These are phyloP conservation scores for Aspergillus novoparasiticus DNA, from an alignment of 2,329 filamentous ascomycete species.

Conservation along the genomic window DNA sequence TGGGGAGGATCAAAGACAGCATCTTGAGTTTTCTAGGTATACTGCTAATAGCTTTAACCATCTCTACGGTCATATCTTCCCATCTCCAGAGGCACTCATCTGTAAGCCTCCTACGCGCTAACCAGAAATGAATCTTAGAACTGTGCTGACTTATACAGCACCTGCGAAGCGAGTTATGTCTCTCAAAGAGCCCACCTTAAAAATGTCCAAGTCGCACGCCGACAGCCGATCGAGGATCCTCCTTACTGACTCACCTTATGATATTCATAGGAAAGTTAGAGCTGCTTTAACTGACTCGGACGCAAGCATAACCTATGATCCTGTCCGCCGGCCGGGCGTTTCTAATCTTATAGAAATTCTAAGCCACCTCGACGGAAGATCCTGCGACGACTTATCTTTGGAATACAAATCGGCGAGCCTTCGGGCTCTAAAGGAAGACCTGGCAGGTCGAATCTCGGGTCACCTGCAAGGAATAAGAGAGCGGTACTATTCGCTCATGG, in stretches of 20 bases:
- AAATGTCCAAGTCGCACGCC: conserved; percentile 92
- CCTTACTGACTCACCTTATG: conserved; percentile 69
- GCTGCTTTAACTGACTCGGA: conserved; percentile 76
- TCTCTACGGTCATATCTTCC: conserved; percentile 64
- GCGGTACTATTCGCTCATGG: conserved; percentile 34
- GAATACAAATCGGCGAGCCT: conserved; percentile 53
- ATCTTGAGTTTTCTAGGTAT: conserved; percentile 89
- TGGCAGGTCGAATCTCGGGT: conserved; percentile 51
- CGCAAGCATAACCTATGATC: conserved; percentile 71
- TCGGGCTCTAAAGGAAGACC: conserved; percentile 64
- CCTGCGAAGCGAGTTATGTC: conserved; percentile 88
- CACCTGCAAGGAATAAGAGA: conserved; percentile 39
- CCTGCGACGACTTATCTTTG: conserved; percentile 50
- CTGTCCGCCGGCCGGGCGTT: conserved; percentile 71
- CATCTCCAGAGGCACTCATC: conserved; percentile 69
- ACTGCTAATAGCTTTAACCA: conserved; percentile 87
- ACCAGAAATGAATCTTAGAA: not conserved
- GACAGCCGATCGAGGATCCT: conserved; percentile 76
- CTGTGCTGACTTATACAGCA: conserved; percentile 49
- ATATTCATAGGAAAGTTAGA: conserved; percentile 71
- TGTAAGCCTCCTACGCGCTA: conserved; percentile 52
- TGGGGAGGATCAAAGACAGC: conserved; percentile 91
- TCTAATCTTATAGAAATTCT: conserved; percentile 83
- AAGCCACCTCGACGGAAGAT: conserved; percentile 62
- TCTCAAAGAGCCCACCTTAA: conserved; percentile 71